These are phyloP conservation scores for Botrytis galanthina DNA, from an alignment of 2,329 filamentous ascomycete genomes.

Conservation along the genomic window DNA sequence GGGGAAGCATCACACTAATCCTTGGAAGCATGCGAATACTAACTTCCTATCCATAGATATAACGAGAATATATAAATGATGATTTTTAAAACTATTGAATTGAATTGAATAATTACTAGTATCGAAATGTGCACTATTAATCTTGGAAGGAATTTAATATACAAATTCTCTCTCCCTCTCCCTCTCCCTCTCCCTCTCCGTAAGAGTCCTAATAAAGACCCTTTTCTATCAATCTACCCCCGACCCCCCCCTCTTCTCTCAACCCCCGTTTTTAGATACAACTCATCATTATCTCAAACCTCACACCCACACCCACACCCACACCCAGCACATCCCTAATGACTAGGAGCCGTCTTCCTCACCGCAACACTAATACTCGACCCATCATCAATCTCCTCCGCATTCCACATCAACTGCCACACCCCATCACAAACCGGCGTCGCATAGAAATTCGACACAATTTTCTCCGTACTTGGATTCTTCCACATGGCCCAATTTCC, in stretches of 20 bases:
- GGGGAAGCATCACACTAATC: background rate
- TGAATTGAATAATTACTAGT: background rate
- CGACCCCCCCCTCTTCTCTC: background rate
- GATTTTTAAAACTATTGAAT: background rate
- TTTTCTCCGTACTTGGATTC: background rate
- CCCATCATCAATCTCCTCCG: conserved; percentile 9
- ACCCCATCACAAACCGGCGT: background rate
- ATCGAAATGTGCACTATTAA: background rate
- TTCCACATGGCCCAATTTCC: conserved; percentile 17
- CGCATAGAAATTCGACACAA: conserved; percentile 10
- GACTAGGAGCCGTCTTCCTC: conserved; percentile 5
- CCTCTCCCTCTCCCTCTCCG: background rate
- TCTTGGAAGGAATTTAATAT: background rate
- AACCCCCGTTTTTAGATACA: background rate
- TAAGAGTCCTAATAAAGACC: background rate
- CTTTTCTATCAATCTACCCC: background rate
- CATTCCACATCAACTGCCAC: conserved; percentile 15
- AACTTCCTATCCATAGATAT: background rate
- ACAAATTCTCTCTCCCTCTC: background rate
- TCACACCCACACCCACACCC: too few relatives aligned
- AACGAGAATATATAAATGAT: background rate
- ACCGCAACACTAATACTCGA: conserved; percentile 11
- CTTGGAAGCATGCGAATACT: background rate
- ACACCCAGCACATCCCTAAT: background rate
- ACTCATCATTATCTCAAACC: background rate